These are phyloP conservation scores for Neopestalotiopsis clavispora DNA, from an alignment of 2,329 filamentous ascomycete species.

Conservation along the genomic window DNA sequence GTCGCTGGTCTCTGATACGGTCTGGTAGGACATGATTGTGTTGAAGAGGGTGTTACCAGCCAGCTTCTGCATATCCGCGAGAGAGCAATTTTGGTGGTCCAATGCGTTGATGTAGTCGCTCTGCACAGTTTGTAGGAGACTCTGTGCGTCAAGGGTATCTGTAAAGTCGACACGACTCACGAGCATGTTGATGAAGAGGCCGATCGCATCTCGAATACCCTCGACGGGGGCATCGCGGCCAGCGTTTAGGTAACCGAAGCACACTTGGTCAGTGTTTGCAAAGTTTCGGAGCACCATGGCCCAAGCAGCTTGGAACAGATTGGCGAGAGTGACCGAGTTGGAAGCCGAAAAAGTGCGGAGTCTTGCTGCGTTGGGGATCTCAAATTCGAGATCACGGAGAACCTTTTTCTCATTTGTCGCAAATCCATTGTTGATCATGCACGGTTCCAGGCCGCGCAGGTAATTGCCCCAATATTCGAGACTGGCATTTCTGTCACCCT, in stretches of 20 bases:
- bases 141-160: conserved; percentile 37
- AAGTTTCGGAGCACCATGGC: conserved; percentile 13
- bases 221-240: conserved; percentile 57
- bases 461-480: conserved; percentile 33
- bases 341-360: conserved; percentile 41
- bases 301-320: conserved; percentile 14
- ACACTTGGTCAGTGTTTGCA: conserved; percentile 6
- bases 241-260: conserved; percentile 50
- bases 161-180: conserved; percentile 50
- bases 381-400: conserved; percentile 25
- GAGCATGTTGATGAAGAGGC: conserved; percentile 61
- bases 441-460: conserved; percentile 31
- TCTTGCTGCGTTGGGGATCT: conserved; percentile 20
- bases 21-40: conserved; percentile 19
- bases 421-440: conserved; percentile 27
- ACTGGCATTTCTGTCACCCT: conserved; percentile 24
- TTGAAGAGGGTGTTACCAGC: conserved; percentile 16
- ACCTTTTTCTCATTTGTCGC: background rate
- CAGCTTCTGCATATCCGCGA: conserved; percentile 48
- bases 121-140: conserved; percentile 48
- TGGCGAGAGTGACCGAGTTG: conserved; percentile 40
- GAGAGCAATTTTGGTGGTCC: conserved; percentile 53
- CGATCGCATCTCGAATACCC: conserved; percentile 52
- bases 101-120: conserved; percentile 50
- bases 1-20: background rate